Evolutionary conservation across 164 flowering plant species (phyloP), one percentile per base, ranked within the genome.

Genomic region (Umbilicus rupestris): DNA sequence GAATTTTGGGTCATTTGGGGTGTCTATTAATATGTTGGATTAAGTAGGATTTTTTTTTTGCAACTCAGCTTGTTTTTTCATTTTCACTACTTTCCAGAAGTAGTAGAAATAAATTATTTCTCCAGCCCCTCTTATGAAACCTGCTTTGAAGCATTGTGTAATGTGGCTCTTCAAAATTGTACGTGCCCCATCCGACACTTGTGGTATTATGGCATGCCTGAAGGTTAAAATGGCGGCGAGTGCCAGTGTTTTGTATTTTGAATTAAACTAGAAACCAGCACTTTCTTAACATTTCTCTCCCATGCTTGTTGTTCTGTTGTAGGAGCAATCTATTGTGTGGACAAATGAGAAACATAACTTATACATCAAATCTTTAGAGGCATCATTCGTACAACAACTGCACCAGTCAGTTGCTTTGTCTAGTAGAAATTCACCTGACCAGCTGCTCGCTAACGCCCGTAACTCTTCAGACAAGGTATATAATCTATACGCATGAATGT

Each of bases 361-460:
- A 15, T 55, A 55, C 60, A 55, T 55, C 19, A 19, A 55, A 55
- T 55, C 60, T 14, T 28, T 55, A 55, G 33, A 55, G 28, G 33
- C 19, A 26, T 11, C 60, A 28, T 14, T 55, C 29, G 60, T 55
- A 17, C 60, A 55, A 28, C 73, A 5, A 73, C 68, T 66, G 71
- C 80, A 45, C 64, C 71, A 1, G 49, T 60, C 16, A 75, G 0
- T 26, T 55, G 60, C 33, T 28, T 28, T 12, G 5, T 26, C 60
- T 26, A 3, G 33, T 55, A 55, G 60, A 28, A 55, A 55, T 28
- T 26, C 28, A 26, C 31, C 17, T 55, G 19, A 29, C 6, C 60
- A 55, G 19, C 60, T 3, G 19, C 15, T 12, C 12, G 19, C 19
- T 11, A 55, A 55, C 33, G 5, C 24, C 26, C 7, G 2, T 55